phyloP scores from a whole-genome alignment of 345 rosid species.

The Barbarea vulgaris region DNA sequence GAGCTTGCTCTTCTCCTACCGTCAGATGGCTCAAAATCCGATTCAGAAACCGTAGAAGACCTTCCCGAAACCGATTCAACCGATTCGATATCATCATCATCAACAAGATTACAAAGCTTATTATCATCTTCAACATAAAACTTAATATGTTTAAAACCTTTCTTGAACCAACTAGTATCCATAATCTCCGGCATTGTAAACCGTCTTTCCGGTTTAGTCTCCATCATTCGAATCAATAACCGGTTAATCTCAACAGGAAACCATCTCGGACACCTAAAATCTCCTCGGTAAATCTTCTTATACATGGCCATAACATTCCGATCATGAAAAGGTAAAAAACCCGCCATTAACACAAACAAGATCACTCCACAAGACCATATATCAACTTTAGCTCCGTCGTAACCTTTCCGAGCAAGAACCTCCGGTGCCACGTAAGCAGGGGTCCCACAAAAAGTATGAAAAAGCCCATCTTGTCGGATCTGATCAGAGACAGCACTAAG shows the following conservation, averaged over 20 bases:
- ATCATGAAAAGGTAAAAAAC: conserved; percentile 79
- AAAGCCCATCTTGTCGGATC: conserved; percentile 69
- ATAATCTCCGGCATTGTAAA: conserved; percentile 68
- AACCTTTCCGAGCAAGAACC: conserved; percentile 70
- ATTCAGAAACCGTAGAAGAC: conserved; percentile 55
- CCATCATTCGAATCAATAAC: conserved; percentile 61
- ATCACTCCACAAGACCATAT: conserved; percentile 95
- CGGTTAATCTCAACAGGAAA: conserved; percentile 63
- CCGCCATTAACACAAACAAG: conserved; percentile 73
- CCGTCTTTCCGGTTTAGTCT: conserved; percentile 72
- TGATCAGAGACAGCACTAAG: conserved; percentile 78
- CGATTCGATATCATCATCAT: conserved; percentile 44
- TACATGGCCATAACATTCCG: conserved; percentile 78
- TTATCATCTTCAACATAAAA: conserved; percentile 59
- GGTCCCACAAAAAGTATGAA: conserved; percentile 89
- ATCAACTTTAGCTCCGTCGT: conserved; percentile 84
- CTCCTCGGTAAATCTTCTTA: conserved; percentile 70
- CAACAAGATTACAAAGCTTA: conserved; percentile 45
- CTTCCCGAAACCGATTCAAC: conserved; percentile 46
- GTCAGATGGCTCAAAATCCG: conserved; percentile 49
- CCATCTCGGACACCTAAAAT: conserved; percentile 76
- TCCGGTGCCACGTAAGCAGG: conserved; percentile 90
- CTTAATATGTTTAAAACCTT: conserved; percentile 66
- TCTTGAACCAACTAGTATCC: conserved; percentile 80
- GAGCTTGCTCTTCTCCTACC: conserved; percentile 34